Percentiles rank a stretch among this genome's conserved stretches.
Conservation (phyloP, 2,329 filamentous ascomycete genomes). For the Chrysoporthe cubensis region DNA sequence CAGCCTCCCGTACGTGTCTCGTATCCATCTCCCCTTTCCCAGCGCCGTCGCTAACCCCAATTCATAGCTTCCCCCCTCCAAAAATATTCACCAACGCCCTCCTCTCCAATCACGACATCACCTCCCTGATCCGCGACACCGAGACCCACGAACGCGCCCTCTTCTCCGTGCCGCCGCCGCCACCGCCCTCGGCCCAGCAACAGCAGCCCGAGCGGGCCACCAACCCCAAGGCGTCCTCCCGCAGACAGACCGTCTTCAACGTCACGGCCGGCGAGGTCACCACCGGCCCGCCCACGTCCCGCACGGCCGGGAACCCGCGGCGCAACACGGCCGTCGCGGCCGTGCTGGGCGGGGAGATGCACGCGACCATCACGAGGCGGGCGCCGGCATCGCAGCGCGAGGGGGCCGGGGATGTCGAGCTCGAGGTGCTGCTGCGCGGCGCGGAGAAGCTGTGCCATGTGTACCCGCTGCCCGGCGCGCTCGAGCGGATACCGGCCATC, state of each 20-base stretch:
- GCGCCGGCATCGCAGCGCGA: conserved; percentile 50
- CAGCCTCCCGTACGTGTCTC: conserved; percentile 66
- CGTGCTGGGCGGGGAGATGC: conserved; percentile 84
- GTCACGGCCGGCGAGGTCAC: conserved; percentile 66
- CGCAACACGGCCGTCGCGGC: conserved; percentile 86
- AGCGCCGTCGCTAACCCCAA: not conserved
- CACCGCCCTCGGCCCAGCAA: conserved; percentile 48
- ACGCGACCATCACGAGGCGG: conserved; percentile 74
- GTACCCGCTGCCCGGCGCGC: conserved; percentile 80
- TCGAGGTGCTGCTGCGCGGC: conserved; percentile 81
- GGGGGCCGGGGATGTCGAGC: conserved; percentile 74
- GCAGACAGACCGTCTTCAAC: conserved; percentile 69
- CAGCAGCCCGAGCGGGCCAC: conserved; percentile 47
- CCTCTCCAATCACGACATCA: conserved; percentile 88
- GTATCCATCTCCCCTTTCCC: not conserved
- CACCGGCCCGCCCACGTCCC: conserved; percentile 53
- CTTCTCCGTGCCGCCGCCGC: conserved; percentile 83
- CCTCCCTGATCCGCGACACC: conserved; percentile 90
- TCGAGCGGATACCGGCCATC: conserved; percentile 74
- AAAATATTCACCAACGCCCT: conserved; percentile 96
- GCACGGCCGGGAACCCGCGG: conserved; percentile 56
- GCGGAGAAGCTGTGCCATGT: conserved; percentile 90
- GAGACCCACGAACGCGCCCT: conserved; percentile 93
- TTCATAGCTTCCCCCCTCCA: conserved; percentile 77
- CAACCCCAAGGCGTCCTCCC: conserved; percentile 37